Percentiles rank a stretch among this genome's conserved stretches.
Conservation (phyloP, 2,329 filamentous ascomycete genomes). For the Trichoderma guizhouense region DNA sequence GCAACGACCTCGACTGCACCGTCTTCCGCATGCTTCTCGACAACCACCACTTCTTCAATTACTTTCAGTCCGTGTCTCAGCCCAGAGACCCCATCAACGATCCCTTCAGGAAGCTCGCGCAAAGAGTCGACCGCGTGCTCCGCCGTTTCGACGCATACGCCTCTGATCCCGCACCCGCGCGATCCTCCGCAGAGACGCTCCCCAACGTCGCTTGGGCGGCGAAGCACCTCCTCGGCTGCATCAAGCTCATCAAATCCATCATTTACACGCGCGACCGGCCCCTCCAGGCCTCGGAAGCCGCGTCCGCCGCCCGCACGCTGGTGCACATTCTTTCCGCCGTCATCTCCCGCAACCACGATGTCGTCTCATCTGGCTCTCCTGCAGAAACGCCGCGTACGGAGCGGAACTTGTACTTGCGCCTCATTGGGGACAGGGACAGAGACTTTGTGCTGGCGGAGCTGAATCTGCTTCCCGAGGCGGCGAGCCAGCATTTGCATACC, state of each 20-base stretch:
- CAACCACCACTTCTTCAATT: slow-evolving; percentile 53
- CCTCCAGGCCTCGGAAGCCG: slow-evolving; percentile 37
- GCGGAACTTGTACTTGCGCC: slow-evolving; percentile 46
- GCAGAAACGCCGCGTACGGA: slow-evolving; percentile 28
- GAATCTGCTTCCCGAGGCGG: slow-evolving; percentile 41
- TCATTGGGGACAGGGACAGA: slow-evolving; percentile 44
- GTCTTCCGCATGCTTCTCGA: slow-evolving; percentile 52
- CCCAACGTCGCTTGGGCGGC: slow-evolving; percentile 49
- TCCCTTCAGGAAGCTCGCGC: slow-evolving; percentile 47
- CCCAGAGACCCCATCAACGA: slow-evolving; percentile 44
- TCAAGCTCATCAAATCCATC: slow-evolving; percentile 41
- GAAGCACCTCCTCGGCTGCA: slow-evolving; percentile 42
- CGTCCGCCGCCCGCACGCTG: slow-evolving; percentile 46
- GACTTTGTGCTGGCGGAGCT: slow-evolving; percentile 47
- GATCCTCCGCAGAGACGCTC: slow-evolving; percentile 30
- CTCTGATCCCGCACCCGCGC: not conserved
- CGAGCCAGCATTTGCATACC: slow-evolving; percentile 41
- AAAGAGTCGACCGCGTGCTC: slow-evolving; percentile 47
- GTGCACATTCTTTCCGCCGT: slow-evolving; percentile 47
- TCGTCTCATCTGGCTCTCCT: slow-evolving; percentile 22
- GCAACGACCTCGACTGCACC: slow-evolving; percentile 48
- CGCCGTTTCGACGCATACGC: slow-evolving; percentile 37
- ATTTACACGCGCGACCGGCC: slow-evolving; percentile 39
- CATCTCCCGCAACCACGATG: slow-evolving; percentile 39
- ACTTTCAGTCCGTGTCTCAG: slow-evolving; percentile 47